Evolutionary conservation across 805 yeast genomes (phyloP), one percentile per base, ranked within the genome.

Genomic region (Teunomyces gatunensis): DNA sequence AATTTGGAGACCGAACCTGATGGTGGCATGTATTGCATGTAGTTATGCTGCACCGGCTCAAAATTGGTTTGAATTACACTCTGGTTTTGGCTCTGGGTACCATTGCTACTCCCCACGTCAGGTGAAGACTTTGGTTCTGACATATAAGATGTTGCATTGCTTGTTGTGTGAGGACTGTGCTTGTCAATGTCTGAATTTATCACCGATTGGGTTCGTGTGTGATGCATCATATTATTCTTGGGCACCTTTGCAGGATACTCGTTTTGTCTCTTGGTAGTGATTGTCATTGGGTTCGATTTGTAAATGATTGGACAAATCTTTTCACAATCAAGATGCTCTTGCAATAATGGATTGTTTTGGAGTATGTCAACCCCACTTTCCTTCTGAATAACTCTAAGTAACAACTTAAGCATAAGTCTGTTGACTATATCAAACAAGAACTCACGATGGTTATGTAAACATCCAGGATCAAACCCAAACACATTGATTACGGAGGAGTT

Each of bases 381-480:
- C 15, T 20, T n/a, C 9, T 37, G 29, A 13, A 37, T n/a, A 3
- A 37, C 40, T n/a, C 40, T 37, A 37, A 37, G 40, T 12, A 37
- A 37, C 13, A 37, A 12, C 13, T 37, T 37, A 17, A 37, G 40
- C 29, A 37, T 21, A n/a, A 37, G 40, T 13, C 40, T 37, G 17
- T 21, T 37, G 12, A 37, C 25, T 5, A 37, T 37, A 23, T 37
- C 40, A 37, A 37, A 37, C 40, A 37, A 37, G 18, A 37, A 37
- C n/a, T 37, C 40, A 20, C 40, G 23, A 13, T 21, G 40, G 18
- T 37, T 37, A 11, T 37, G 29, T n/a, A 37, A 20, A 37, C 40
- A 23, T 37, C 40, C 40, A 11, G 40, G 40, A 21, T 37, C 40
- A 23, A 37, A 37, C 5, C 40, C 40, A 37, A 37, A 37, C 11